Conservation (phyloP, 305 asterid genomes). For the Solanum aculeatissimum region DNA sequence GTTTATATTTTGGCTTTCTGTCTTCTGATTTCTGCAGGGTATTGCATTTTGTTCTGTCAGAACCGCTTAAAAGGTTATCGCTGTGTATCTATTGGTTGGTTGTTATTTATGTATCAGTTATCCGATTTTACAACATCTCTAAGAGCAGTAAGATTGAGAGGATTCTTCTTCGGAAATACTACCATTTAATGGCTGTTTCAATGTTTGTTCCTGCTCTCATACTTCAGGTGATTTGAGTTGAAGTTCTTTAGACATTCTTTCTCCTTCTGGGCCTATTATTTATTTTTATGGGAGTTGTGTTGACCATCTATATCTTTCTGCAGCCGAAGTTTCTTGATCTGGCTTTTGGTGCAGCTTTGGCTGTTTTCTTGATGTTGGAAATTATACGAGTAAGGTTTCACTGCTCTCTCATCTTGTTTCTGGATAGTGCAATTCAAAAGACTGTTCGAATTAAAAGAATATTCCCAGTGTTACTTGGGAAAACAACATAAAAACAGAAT, state of each 20-base stretch:
- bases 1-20: background rate
- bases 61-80: conserved; percentile 64
- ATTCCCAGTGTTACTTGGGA: background rate
- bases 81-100: conserved; percentile 78
- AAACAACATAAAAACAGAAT: background rate
- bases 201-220: conserved; percentile 95
- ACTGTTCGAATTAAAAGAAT: background rate
- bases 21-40: conserved; percentile 43
- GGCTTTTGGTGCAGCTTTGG: conserved; percentile 96
- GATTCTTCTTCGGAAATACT: conserved; percentile 96
- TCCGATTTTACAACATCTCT: conserved; percentile 65
- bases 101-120: conserved; percentile 60
- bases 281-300: conserved; percentile 1
- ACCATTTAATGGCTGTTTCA: conserved; percentile 87
- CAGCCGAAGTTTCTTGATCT: conserved; percentile 92
- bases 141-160: conserved; percentile 77
- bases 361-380: conserved; percentile 75
- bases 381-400: conserved; percentile 68
- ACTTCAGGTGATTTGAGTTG: conserved; percentile 56
- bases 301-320: conserved; percentile 16
- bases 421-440: background rate
- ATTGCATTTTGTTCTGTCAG: conserved; percentile 62
- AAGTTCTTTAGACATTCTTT: background rate
- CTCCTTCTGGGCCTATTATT: background rate
- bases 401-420: background rate